Base-by-base conservation (phyloP, 345 rosid species). In the Laguncularia racemosa region DNA sequence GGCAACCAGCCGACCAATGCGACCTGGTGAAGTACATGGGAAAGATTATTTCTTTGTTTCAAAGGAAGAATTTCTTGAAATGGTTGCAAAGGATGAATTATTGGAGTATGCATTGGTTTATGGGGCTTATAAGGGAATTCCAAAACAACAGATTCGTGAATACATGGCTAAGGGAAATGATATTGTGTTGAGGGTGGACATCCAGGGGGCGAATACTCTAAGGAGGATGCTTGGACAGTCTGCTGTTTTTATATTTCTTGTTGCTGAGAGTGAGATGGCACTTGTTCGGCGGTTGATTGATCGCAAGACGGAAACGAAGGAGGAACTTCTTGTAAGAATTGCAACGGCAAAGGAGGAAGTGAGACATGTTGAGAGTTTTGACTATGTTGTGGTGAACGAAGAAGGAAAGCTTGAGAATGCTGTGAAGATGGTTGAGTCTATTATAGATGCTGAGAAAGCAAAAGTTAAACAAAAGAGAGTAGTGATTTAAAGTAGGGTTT, bases 361-460 rank as follows among this genome's bases (percentile, higher is more conserved):
- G 69, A 78, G 73, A 67, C 85, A 83, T 68, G 50, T 80, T 2
- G 80, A 65, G 63, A 73, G 64, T 53, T 89, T 89, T 17, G 98
- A 92, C 69, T 92, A 86, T 61, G 89, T 84, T 47, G 84, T 89
- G 20, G 89, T 92, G 44, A 86, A 92, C 76, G 88, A 88, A 6
- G 72, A 83, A 57, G 98, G 93, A 56, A 81, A 65, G 78, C 84
- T 89, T 61, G 93, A 86, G 17, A 76, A 71, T 53, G 85, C 98
- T 0, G 97, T 86, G 40, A 73, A 52, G 28, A 60, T 81, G 14
- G 76, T 92, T 33, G 89, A 76, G 13, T 80, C 93, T 6, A 84
- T 92, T 54, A 83, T 92, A 16, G 97, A 92, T 63, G 93, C 95
- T 8, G 98, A 92, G 95, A 92, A 84, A 73, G 89, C 96, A 2